A percentile compares a stretch with the other conserved stretches of the same genome.
phyloP scores from a whole-genome alignment of 1,139 yeast species.

The Saccharomycopsis hybrid region DNA sequence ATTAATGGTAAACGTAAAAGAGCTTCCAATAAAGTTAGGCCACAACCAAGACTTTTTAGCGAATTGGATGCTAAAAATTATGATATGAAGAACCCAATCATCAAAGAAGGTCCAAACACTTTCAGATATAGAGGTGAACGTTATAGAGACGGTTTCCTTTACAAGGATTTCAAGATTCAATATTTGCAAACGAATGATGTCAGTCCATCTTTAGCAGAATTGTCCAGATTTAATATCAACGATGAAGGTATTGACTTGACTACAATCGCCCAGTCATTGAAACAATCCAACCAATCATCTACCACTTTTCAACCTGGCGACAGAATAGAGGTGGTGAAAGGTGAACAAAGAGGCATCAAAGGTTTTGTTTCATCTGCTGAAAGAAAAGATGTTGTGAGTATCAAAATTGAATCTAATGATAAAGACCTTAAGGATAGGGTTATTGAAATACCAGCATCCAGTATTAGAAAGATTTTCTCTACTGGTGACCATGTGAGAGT shows the following conservation, averaged over 20 bases:
- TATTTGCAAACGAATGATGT: conserved; percentile 78
- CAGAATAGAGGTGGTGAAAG: conserved; percentile 82
- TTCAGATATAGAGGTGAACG: conserved; percentile 82
- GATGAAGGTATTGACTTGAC: conserved; percentile 81
- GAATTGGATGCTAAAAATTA: conserved; percentile 65
- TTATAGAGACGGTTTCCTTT: conserved; percentile 80
- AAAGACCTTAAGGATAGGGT: conserved; percentile 29
- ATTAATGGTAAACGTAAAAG: conserved; percentile 45
- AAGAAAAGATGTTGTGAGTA: conserved; percentile 55
- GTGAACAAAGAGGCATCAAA: conserved; percentile 87
- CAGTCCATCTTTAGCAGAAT: conserved; percentile 81
- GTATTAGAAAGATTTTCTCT: conserved; percentile 76
- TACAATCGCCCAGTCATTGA: conserved; percentile 77
- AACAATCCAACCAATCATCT: conserved; percentile 49
- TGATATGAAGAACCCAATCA: conserved; percentile 49
- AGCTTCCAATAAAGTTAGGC: conserved; percentile 52
- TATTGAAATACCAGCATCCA: conserved; percentile 68
- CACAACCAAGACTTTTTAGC: conserved; percentile 79
- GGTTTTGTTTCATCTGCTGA: conserved; percentile 74
- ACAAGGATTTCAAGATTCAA: conserved; percentile 79
- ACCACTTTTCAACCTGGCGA: conserved; percentile 87
- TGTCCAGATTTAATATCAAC: conserved; percentile 69
- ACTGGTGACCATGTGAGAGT: conserved; percentile 97
- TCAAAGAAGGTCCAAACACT: conserved; percentile 67
- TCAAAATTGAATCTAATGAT: conserved; percentile 47